Evolutionary conservation across 169 alveolate species (phyloP).

Genomic region (Cyclospora cayetanensis): DNA sequence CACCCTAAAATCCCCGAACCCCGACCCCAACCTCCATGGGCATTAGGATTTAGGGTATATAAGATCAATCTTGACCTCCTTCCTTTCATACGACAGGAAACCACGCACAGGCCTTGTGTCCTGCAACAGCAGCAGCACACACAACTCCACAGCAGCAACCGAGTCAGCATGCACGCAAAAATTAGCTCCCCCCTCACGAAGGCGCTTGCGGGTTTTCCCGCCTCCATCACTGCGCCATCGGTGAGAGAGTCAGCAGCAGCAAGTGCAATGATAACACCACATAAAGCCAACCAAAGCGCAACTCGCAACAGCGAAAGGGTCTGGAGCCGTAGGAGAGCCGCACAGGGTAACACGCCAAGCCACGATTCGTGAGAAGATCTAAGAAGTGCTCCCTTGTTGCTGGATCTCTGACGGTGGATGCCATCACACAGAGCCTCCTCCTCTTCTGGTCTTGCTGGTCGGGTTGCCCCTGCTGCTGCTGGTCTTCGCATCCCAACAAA

Average conservation of each 20-base stretch:
- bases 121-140: neutral
- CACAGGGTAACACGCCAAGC: neutral
- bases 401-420: neutral
- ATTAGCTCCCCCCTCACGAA: too few species aligned
- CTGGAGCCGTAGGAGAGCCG: too few species aligned
- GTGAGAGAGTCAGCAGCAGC: too few species aligned
- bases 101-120: neutral
- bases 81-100: neutral
- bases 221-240: too few species aligned
- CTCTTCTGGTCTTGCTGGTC: neutral
- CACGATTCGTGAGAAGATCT: neutral
- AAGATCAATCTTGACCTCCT: neutral
- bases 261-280: too few species aligned
- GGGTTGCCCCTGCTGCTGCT: neutral
- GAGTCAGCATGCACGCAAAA: too few species aligned
- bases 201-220: too few species aligned
- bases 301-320: too few species aligned
- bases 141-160: neutral
- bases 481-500: neutral
- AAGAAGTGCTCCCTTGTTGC: conserved; percentile 26
- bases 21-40: too few species aligned
- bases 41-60: too few species aligned
- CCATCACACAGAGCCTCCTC: neutral
- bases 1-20: neutral
- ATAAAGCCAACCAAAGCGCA: too few species aligned